Base-by-base conservation (phyloP, 2,329 filamentous ascomycete species). In the Xylariaceae sp. region DNA sequence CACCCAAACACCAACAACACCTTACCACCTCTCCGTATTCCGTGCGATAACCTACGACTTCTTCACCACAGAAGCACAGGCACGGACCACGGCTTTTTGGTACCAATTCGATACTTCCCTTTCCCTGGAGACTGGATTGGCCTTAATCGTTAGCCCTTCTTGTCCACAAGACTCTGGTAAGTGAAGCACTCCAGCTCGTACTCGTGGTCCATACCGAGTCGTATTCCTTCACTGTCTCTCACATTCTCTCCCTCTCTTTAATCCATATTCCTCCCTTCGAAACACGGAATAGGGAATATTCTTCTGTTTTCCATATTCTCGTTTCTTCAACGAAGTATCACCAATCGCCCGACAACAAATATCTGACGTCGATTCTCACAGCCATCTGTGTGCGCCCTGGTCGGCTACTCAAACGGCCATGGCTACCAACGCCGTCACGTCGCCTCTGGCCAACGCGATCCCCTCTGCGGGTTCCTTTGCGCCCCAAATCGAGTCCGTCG, bases 351-450 rank as follows among this genome's bases (percentile, higher is more conserved):
- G 34, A 18, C 44, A 15, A 10, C 13, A 44, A 41, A 51, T 5
- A 37, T 44, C 11, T 11, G 10, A 51, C 3, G 47, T 17, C 41
- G 35, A 15, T 53, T 8, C 5, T 9, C 8, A 35, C 51, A 51
- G 18, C 48, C 55, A 61, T 55, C 47, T 39, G 53, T 49, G 50
- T 48, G 53, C 11, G 58, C 52, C 52, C 57, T 37, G 61, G 61
- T 60, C 53, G 51, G 52, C 61, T 56, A 57, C 34, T 50, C 54
- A 50, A 57, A 58, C 62, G 59, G 63, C 60, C 66, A 83, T 83
- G 81, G 80, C 79, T 67, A 75, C 83, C 68, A 88, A 88, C 73
- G 82, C 83, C 68, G 71, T 90, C 68, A 82, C 83, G 69, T 90
- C 88, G 72, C 85, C 87, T 53, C 73, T 87, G 72, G 87, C 87